Conservation (phyloP, 2,329 filamentous ascomycete genomes). For the Chaetoscypha palmicola region DNA sequence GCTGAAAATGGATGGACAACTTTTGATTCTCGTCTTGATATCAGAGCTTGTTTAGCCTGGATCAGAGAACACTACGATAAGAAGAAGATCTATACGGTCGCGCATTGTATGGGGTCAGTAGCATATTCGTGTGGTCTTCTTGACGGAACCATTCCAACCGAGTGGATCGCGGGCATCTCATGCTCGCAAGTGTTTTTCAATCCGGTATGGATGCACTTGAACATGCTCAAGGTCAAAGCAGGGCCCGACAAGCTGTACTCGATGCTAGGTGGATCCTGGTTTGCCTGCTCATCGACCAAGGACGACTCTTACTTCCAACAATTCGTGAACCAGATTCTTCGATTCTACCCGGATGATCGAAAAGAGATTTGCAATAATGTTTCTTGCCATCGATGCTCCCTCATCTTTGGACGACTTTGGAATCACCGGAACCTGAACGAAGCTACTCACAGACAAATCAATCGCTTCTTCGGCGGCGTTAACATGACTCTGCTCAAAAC, state of each 20-base stretch:
- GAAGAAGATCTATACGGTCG: conserved; percentile 48
- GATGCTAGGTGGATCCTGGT: conserved; percentile 45
- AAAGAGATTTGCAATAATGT: conserved; percentile 55
- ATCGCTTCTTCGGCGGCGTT: conserved; percentile 55
- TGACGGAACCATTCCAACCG: conserved; percentile 50
- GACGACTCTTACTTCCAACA: conserved; percentile 44
- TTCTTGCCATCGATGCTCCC: conserved; percentile 51
- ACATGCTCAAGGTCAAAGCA: conserved; percentile 48
- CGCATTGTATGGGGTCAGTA: conserved; percentile 59
- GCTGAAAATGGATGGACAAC: conserved; percentile 50
- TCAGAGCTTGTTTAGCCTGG: conserved; percentile 47
- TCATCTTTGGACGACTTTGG: conserved; percentile 56
- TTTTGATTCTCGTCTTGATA: conserved; percentile 52
- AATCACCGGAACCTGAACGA: conserved; percentile 59
- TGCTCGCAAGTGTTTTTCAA: conserved; percentile 59
- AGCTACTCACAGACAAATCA: conserved; percentile 55
- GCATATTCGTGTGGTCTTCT: conserved; percentile 52
- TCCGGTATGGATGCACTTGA: conserved; percentile 49
- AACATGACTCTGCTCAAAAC: conserved; percentile 51
- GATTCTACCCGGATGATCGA: conserved; percentile 48
- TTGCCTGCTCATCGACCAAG: conserved; percentile 42
- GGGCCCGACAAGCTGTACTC: conserved; percentile 43
- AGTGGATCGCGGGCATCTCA: conserved; percentile 51
- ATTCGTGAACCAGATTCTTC: conserved; percentile 46
- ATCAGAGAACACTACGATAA: conserved; percentile 37